phyloP scores from a whole-genome alignment of 495 filamentous ascomycete genomes.

The Collariella sp. region DNA sequence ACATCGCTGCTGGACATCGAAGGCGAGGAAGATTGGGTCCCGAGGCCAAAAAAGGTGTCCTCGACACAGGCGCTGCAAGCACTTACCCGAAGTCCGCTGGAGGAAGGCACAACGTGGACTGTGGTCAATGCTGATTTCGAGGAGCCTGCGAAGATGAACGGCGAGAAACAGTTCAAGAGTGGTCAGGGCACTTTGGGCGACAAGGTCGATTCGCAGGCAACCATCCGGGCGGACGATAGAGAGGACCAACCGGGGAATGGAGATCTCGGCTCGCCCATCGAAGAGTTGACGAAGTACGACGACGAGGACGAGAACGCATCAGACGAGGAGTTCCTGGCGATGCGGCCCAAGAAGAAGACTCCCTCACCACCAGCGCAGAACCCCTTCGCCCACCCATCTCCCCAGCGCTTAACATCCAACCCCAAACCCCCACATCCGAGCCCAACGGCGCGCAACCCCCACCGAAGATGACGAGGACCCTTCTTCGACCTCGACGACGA shows the following conservation, averaged over 20 bases:
- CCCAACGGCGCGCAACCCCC: background rate
- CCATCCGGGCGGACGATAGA: background rate
- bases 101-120: constrained; percentile 37
- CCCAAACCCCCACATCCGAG: background rate
- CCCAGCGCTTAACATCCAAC: background rate
- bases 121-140: constrained; percentile 32
- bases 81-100: constrained; percentile 35
- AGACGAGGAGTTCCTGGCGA: constrained; percentile 29
- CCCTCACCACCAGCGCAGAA: constrained; percentile 11
- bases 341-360: constrained; percentile 18
- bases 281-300: constrained; percentile 22
- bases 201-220: constrained; percentile 21
- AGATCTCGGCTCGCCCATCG: constrained; percentile 13
- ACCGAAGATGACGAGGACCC: constrained; percentile 7
- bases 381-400: constrained; percentile 10
- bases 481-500: constrained; percentile 27
- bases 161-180: constrained; percentile 1
- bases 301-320: constrained; percentile 15
- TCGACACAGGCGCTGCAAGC: constrained; percentile 40
- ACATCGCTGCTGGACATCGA: constrained; percentile 27
- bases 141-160: constrained; percentile 25
- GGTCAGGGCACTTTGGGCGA: background rate
- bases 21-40: constrained; percentile 34
- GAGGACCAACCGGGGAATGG: background rate
- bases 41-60: constrained; percentile 37